Evolutionary conservation across 352 stramenopile genomes (phyloP), one percentile per base, ranked within the genome.

Genomic region (Phytopythium mirpurense): DNA sequence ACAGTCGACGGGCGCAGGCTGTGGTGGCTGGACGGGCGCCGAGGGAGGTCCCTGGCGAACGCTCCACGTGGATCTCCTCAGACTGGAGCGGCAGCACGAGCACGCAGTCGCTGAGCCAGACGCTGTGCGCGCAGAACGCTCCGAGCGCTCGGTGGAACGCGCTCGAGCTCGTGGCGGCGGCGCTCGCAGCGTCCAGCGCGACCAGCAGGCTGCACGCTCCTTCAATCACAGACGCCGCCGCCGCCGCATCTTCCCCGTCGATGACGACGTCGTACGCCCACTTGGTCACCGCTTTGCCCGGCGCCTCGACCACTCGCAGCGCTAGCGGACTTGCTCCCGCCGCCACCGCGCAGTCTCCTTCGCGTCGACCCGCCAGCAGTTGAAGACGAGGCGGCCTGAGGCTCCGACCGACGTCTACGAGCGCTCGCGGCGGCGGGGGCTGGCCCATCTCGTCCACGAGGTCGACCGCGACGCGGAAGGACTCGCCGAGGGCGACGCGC

Each of bases 391-490:
- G 38, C 11, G 27, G 12, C 5, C 43, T 35, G 11, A 47, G 41
- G 14, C 41, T 31, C 5, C 15, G 41, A 32, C 12, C 41, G 23
- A 47, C 11, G 12, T 5, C 11, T 6, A 52, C 31, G 19, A 70
- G 35, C 6, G 29, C 27, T 36, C 38, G 14, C 18, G 24, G 6
- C 16, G 45, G 16, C 15, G 59, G 46, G 0, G 63, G 43, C 51
- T 80, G 68, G 12, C 73, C 73, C 73, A 81, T 83, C 57, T 87
- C 76, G 48, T 87, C 63, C 15, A 85, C 72, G 1, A 85, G 26
- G 23, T 85, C 76, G 16, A 85, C 48, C 10, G 60, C 55, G 12
- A 83, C 18, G 10, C 60, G 60, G 50, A 87, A 75, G 21, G 36
- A 45, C 34, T 69, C 41, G 29, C 52, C 65, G 19, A 63, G 3